phyloP scores from a whole-genome alignment of 1,284 basidiomycete species.

The Ceratobasidium sp. region DNA sequence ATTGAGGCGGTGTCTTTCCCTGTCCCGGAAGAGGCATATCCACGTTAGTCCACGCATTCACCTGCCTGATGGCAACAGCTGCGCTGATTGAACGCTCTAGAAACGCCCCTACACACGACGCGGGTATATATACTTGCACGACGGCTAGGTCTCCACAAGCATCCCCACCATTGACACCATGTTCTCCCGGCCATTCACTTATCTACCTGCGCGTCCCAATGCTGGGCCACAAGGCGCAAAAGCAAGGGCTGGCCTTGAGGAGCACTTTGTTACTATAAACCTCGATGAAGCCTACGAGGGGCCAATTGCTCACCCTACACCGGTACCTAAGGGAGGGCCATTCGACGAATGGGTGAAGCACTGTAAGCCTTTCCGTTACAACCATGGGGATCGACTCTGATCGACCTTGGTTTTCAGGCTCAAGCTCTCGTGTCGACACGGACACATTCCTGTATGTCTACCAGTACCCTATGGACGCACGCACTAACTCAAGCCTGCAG shows the following conservation, averaged over 20 bases:
- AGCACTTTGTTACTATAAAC: slow-evolving; percentile 66
- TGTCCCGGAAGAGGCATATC: not conserved
- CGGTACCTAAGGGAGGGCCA: slow-evolving; percentile 52
- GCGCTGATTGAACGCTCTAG: slow-evolving; percentile 1
- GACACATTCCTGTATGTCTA: slow-evolving; percentile 26
- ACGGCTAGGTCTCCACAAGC: too few relatives aligned
- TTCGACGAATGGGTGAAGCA: slow-evolving; percentile 68
- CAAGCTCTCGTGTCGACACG: slow-evolving; percentile 42
- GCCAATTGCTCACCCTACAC: slow-evolving; percentile 2
- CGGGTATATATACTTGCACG: slow-evolving; percentile 1
- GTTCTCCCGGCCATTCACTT: slow-evolving; percentile 38
- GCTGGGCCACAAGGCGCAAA: not conserved
- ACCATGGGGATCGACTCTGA: slow-evolving; percentile 54
- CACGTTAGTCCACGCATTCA: slow-evolving; percentile 11
- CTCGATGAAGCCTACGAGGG: slow-evolving; percentile 50
- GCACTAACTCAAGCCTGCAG: slow-evolving; percentile 51
- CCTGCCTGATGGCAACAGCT: slow-evolving; percentile 25
- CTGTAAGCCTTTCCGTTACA: slow-evolving; percentile 57
- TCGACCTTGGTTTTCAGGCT: slow-evolving; percentile 6
- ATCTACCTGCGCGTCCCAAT: slow-evolving; percentile 25
- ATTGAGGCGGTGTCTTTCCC: slow-evolving; percentile 16
- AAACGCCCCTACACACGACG: slow-evolving; percentile 4
- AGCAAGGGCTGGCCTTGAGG: slow-evolving; percentile 54
- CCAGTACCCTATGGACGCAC: not conserved
- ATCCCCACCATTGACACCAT: not conserved